Percentiles rank a stretch among this genome's conserved stretches.
Conservation (phyloP, 1,139 yeast genomes). For the Hansenula sp. region DNA sequence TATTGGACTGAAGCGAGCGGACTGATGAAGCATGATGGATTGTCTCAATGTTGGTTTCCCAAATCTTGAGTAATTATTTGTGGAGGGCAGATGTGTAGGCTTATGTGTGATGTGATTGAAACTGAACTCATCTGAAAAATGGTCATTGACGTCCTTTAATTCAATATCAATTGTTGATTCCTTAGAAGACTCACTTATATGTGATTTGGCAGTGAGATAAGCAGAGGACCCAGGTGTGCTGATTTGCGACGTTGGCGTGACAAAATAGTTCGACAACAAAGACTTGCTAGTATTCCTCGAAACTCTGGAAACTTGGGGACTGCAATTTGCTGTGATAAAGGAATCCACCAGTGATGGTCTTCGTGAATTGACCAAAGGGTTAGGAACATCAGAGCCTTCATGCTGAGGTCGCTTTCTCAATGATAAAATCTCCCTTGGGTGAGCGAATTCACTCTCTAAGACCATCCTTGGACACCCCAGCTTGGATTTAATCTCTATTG, state of each 20-base stretch:
- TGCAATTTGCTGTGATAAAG: background rate
- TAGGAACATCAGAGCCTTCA: background rate
- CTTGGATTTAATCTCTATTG: no score
- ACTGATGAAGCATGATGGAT: slow-evolving; percentile 27
- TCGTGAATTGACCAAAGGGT: background rate
- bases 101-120: slow-evolving; percentile 3
- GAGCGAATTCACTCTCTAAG: background rate
- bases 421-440: no score
- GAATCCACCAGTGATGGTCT: background rate
- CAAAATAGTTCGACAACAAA: no score
- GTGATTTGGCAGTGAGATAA: background rate
- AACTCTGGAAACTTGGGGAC: background rate
- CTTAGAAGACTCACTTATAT: no score
- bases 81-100: slow-evolving; percentile 11
- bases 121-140: background rate
- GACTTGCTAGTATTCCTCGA: background rate
- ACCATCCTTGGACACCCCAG: background rate
- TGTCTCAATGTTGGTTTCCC: slow-evolving; percentile 23
- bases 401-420: no score
- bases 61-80: slow-evolving; percentile 3
- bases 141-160: background rate
- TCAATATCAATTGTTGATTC: background rate
- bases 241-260: background rate
- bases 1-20: slow-evolving; percentile 22
- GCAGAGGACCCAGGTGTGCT: background rate